phyloP scores from a whole-genome alignment of 1,139 yeast genomes.

The Lodderomyces jiufengensis region DNA sequence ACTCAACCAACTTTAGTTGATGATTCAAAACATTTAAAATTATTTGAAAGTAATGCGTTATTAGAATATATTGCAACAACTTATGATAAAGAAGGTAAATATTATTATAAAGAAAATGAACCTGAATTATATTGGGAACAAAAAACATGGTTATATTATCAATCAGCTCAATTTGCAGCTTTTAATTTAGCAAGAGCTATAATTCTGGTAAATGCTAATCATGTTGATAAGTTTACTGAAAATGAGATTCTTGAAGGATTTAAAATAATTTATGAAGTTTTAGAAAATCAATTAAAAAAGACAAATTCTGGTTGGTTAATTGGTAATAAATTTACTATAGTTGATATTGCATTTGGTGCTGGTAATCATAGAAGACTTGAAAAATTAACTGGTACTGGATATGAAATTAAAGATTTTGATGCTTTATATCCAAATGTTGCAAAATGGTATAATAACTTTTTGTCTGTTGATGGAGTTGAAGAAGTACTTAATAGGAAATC shows the following conservation, averaged over 20 bases:
- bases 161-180: constrained; percentile 10
- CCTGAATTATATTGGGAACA: constrained; percentile 10
- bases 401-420: constrained; percentile 7
- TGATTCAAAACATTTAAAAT: constrained; percentile 2
- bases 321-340: constrained; percentile 13
- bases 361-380: constrained; percentile 11
- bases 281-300: constrained; percentile 4
- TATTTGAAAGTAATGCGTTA: constrained; percentile 13
- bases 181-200: constrained; percentile 4
- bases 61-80: constrained; percentile 10
- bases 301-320: constrained; percentile 8
- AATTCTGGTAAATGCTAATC: background rate
- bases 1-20: constrained; percentile 14
- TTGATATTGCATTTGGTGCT: constrained; percentile 10
- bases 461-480: constrained; percentile 8
- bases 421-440: constrained; percentile 8
- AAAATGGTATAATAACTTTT: constrained; percentile 8
- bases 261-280: constrained; percentile 4
- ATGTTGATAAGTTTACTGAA: constrained; percentile 1
- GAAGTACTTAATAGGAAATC: constrained; percentile 4
- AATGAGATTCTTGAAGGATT: constrained; percentile 1
- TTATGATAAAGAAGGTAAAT: constrained; percentile 11
- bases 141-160: constrained; percentile 11
- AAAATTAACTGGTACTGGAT: constrained; percentile 4
- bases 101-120: constrained; percentile 5